These are phyloP conservation scores for Paecilomyces formosus DNA, from an alignment of 2,329 filamentous ascomycete species.

Conservation along the genomic window DNA sequence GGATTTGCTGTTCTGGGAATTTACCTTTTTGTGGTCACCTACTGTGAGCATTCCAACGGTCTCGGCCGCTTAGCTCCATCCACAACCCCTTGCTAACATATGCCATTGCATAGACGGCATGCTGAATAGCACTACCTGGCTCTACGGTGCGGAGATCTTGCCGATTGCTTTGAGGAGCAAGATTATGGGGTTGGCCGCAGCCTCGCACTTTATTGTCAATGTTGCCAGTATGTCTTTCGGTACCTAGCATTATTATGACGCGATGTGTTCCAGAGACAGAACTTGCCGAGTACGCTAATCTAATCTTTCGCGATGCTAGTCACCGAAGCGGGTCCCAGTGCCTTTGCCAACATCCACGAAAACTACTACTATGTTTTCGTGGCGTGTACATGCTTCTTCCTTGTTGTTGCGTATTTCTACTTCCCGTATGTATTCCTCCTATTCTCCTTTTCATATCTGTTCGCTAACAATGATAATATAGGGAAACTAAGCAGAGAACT, in stretches of 20 bases:
- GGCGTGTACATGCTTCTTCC: constrained; percentile 45
- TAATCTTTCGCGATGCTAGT: constrained; percentile 17
- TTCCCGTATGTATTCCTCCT: constrained; percentile 38
- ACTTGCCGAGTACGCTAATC: constrained; percentile 1
- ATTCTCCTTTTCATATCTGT: background rate
- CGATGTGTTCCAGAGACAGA: background rate
- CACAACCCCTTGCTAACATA: constrained; percentile 3
- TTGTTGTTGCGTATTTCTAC: constrained; percentile 46
- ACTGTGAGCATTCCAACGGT: constrained; percentile 37
- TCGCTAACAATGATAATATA: constrained; percentile 9
- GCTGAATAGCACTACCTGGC: constrained; percentile 49
- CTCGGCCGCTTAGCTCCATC: background rate
- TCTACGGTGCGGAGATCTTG: constrained; percentile 50
- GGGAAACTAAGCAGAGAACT: constrained; percentile 42
- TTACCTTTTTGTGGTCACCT: constrained; percentile 51
- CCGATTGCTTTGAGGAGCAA: constrained; percentile 48
- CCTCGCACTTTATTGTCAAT: constrained; percentile 49
- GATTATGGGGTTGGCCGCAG: constrained; percentile 49
- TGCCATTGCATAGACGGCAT: constrained; percentile 34
- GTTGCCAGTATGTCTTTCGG: constrained; percentile 32
- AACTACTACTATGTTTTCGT: constrained; percentile 58
- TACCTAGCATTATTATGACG: background rate
- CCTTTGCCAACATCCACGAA: constrained; percentile 50
- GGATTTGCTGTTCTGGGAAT: constrained; percentile 54
- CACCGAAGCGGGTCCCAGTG: constrained; percentile 49